A percentile compares a stretch with the other conserved stretches of the same genome.
Evolutionary conservation across 1,284 basidiomycete genomes (phyloP).

Genomic region (Melampsora americana): DNA sequence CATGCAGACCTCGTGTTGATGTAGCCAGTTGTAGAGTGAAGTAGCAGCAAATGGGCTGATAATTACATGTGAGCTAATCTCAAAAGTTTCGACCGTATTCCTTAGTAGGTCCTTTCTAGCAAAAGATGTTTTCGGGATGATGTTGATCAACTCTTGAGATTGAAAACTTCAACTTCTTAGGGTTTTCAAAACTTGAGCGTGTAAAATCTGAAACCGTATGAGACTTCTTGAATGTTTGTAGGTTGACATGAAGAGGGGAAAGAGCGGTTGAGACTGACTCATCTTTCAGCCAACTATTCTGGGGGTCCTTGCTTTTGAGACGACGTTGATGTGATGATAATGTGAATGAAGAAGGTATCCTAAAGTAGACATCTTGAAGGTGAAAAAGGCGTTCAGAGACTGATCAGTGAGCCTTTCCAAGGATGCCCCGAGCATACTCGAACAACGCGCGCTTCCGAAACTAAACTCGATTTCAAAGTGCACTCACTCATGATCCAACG

Average conservation of each 20-base stretch:
- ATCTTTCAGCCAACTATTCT: conserved; percentile 7
- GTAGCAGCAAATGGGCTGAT: conserved; percentile 5
- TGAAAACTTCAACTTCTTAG: not conserved
- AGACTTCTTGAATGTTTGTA: not conserved
- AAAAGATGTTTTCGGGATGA: conserved; percentile 12
- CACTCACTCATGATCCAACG: too few species aligned
- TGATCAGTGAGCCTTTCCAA: too few species aligned
- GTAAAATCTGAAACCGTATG: not conserved
- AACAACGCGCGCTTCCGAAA: too few species aligned
- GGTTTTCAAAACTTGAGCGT: not conserved
- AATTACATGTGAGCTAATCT: not conserved
- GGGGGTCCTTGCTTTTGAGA: not conserved
- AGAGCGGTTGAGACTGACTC: not conserved
- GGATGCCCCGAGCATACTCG: too few species aligned
- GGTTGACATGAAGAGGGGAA: not conserved
- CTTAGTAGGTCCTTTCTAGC: not conserved
- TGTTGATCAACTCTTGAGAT: conserved; percentile 11
- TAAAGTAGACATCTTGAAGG: not conserved
- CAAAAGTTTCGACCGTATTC: not conserved
- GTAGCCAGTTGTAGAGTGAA: not conserved
- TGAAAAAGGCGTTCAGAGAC: too few species aligned
- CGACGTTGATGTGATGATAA: not conserved
- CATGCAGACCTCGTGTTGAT: too few species aligned
- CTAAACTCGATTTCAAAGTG: too few species aligned
- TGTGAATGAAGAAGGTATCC: not conserved